Base-by-base conservation (phyloP, 192 early-diverging fungal species). In the Globomyces pollinis-pini region DNA sequence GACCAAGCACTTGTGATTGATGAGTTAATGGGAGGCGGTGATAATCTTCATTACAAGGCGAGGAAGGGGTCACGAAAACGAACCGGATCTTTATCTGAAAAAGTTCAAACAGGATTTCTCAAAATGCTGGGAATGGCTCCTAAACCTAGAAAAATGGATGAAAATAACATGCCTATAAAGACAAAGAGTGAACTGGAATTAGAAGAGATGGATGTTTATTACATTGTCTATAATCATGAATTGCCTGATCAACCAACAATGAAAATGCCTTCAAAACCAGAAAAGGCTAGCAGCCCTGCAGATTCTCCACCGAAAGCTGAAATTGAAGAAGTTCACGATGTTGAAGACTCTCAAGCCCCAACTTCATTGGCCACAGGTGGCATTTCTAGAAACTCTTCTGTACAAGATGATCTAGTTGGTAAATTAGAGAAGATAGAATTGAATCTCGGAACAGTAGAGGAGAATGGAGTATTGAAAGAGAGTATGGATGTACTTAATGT, bases 181-280 rank as follows among this genome's bases (percentile, higher is more conserved):
- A 34, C 50, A 52, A 52, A 36, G 16, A 20, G 26, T 16, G 50
- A 52, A 23, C 15, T 52, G 1, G 50, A 52, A 36, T n/a, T 31
- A n/a, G 50, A 52, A 36, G 31, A 52, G 21, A 52, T 52, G 50
- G 50, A 52, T 36, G 12, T 34, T 6, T 24, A 52, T 16, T 52
- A 52, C 21, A 52, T 52, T 36, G 16, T 23, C 5, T 52, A 52
- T 23, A 36, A 52, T 16, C 34, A 36, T n/a, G 50, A 52, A 16
- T 16, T 52, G 15, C 50, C 50, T 36, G 34, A 52, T 36, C 50
- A 52, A 36, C 11, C 30, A 9, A 4, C 21, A 29, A 52, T 52
- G 50, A 52, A n/a, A n/a, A 31, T 52, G 30, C 50, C 50, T 16
- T 15, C 8, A 8, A 20, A 39, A 20, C 15, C 15, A 39, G 20